These are phyloP conservation scores for Teratosphaeria nubilosa DNA, from an alignment of 2,329 filamentous ascomycete genomes.

Conservation along the genomic window DNA sequence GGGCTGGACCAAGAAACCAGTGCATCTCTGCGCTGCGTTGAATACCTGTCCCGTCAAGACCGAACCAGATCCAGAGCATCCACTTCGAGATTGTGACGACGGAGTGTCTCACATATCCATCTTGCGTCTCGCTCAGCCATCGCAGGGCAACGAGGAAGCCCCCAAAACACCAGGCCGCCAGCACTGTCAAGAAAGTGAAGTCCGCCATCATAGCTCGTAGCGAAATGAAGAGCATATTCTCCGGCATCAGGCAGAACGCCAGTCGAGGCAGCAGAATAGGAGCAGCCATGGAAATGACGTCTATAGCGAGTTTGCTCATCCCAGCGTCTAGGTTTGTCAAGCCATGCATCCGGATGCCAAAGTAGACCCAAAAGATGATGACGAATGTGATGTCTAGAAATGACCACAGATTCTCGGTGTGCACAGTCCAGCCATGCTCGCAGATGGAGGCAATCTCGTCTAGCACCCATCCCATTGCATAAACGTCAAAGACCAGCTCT, in stretches of 20 bases:
- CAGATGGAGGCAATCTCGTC: slow-evolving; percentile 69
- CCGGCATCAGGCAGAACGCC: slow-evolving; percentile 72
- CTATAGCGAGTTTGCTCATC: slow-evolving; percentile 45
- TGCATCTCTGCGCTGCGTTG: slow-evolving; percentile 59
- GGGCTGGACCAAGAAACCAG: slow-evolving; percentile 62
- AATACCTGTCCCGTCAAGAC: slow-evolving; percentile 59
- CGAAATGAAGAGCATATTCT: slow-evolving; percentile 75
- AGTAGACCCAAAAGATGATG: slow-evolving; percentile 59
- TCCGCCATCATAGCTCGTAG: slow-evolving; percentile 77
- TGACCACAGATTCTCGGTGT: slow-evolving; percentile 81
- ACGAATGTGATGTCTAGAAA: slow-evolving; percentile 74
- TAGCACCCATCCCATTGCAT: slow-evolving; percentile 67
- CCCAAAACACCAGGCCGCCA: slow-evolving; percentile 74
- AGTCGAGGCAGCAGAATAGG: slow-evolving; percentile 68
- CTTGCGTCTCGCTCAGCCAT: slow-evolving; percentile 59
- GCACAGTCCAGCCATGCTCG: slow-evolving; percentile 69
- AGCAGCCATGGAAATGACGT: slow-evolving; percentile 69
- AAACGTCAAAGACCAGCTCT: slow-evolving; percentile 62
- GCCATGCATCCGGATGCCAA: slow-evolving; percentile 57
- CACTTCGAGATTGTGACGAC: slow-evolving; percentile 69
- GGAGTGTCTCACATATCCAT: slow-evolving; percentile 25
- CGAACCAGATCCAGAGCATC: slow-evolving; percentile 94
- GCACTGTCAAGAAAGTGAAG: slow-evolving; percentile 64
- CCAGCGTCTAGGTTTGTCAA: slow-evolving; percentile 38
- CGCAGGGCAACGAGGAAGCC: slow-evolving; percentile 71